These are phyloP conservation scores for Mrakia hoshinonis DNA, from an alignment of 768 basidiomycete species.

Conservation along the genomic window DNA sequence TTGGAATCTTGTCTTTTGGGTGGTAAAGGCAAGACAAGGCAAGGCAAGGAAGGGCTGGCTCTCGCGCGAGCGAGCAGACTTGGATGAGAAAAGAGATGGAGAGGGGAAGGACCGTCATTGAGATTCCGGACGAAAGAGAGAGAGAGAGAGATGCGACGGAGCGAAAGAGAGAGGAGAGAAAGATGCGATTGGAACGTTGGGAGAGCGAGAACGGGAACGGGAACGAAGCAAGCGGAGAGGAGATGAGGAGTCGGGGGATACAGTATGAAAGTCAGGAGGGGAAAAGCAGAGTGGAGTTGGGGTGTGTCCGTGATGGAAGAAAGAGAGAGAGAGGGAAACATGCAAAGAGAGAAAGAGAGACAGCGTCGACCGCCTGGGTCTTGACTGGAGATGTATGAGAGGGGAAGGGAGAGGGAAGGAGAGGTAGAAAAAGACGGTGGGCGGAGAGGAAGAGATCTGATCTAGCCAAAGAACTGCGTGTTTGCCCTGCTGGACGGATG, in stretches of 20 bases:
- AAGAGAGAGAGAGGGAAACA: too few species aligned
- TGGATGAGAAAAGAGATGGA: too few species aligned
- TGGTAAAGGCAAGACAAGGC: too few species aligned
- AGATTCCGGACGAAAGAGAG: background rate
- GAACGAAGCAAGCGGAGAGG: background rate
- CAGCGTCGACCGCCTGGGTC: background rate
- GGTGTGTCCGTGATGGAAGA: background rate
- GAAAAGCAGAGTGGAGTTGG: background rate
- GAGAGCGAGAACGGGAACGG: background rate
- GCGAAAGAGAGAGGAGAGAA: background rate
- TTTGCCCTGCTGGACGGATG: conserved; percentile 43
- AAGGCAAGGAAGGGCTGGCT: too few species aligned
- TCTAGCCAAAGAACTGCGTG: background rate
- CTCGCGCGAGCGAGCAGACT: too few species aligned
- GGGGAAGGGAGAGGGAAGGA: background rate
- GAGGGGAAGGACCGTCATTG: too few species aligned
- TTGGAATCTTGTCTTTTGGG: too few species aligned
- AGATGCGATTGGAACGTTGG: background rate
- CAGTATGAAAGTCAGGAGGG: background rate
- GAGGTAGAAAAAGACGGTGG: background rate
- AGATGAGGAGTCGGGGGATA: background rate
- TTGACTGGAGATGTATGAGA: background rate
- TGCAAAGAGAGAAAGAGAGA: background rate
- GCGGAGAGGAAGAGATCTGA: background rate
- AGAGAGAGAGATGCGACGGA: too few species aligned